phyloP scores from a whole-genome alignment of 768 basidiomycete species.

The Stropharia rugosoannulata region DNA sequence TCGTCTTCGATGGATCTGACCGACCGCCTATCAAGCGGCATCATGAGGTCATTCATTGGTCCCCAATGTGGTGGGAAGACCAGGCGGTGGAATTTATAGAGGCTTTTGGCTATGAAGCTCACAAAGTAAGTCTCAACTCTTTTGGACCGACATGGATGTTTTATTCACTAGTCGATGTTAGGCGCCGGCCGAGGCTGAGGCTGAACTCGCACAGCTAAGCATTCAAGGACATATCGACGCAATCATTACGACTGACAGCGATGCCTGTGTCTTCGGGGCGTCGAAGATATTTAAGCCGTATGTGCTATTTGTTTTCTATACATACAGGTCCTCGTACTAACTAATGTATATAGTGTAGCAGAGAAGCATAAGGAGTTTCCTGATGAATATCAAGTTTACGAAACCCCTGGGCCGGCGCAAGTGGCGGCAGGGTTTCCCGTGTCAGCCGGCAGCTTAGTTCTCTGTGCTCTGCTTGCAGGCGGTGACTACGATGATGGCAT shows the following conservation, averaged over 20 bases:
- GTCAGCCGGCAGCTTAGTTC: not conserved
- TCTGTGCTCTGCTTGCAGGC: not conserved
- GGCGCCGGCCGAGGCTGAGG: conserved; percentile 10
- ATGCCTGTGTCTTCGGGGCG: conserved; percentile 1
- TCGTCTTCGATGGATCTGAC: not conserved
- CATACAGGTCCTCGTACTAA: too few relatives aligned
- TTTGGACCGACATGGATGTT: not conserved
- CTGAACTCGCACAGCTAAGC: conserved; percentile 7
- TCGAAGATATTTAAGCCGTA: not conserved
- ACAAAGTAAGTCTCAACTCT: not conserved
- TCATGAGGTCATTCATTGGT: not conserved
- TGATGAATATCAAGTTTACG: not conserved
- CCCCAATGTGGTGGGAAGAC: not conserved
- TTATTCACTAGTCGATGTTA: not conserved
- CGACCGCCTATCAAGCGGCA: not conserved
- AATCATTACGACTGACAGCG: conserved; percentile 5
- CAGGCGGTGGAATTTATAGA: not conserved
- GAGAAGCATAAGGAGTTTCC: not conserved
- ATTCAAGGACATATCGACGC: not conserved
- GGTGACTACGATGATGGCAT: not conserved
- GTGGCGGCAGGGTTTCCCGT: not conserved
- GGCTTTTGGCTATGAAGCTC: not conserved
- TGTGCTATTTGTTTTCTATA: not conserved
- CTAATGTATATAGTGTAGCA: not conserved
- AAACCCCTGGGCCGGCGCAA: not conserved